Evolutionary conservation across 2,329 filamentous ascomycete species (phyloP), one percentile per base, ranked within the genome.

Genomic region (Lachnellula cervina): DNA sequence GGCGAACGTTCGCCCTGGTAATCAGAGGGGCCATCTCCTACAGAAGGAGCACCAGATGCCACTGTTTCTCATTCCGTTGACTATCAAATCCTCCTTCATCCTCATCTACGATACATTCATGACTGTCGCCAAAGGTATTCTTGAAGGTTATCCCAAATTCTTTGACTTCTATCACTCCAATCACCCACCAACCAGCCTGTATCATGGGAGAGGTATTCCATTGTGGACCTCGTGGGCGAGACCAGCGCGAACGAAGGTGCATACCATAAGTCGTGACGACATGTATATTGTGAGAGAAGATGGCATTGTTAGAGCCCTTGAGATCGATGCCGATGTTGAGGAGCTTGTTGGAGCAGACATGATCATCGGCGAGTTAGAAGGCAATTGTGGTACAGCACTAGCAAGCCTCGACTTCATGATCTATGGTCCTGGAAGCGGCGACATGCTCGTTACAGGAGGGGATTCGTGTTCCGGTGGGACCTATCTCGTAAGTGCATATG

Each of bases 201-300:
- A 78, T 61, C 75, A 77, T 58, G 82, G 77, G 25, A 69, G 58
- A 35, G 72, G 66, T 37, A 67, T 59, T 40, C 87, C 88, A 0
- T 71, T 89, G 3, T 97, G 91, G 89, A 88, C 87, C 3, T 83
- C 88, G 23, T 99, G 93, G 92, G 84, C 90, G 28, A 82, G 89
- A 57, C 88, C 91, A 2, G 80, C 83, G 57, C 84, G 93, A 7
- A 80, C 49, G 6, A 54, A 84, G 23, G 79, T 79, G 57, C 87
- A 86, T 62, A 80, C 81, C 51, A 74, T 80, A 52, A 78, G 76
- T 17, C 83, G 85, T 37, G 94, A 97, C 66, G 84, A 87, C 57
- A 84, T 97, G 49, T 96, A 94, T 67, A 75, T 99, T 16, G 89
- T 88, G 11, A 84, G 92, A 53, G 93, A 97, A 72, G 93, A 97